A percentile compares a stretch with the other conserved stretches of the same genome.
Conservation (phyloP, 345 rosid genomes). For the Aurinia saxatilis region DNA sequence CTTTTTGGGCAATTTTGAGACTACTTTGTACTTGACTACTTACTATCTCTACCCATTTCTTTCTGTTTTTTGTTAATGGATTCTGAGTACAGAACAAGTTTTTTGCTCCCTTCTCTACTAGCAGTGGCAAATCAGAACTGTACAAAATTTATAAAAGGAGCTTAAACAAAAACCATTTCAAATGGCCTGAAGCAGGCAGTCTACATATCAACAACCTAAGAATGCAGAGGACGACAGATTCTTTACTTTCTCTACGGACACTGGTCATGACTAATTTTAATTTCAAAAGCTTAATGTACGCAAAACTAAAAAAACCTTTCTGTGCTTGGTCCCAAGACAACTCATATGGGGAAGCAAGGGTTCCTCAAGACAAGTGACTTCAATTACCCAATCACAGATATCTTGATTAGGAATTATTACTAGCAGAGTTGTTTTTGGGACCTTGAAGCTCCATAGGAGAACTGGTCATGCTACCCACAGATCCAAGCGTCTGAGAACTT, state of each 20-base stretch:
- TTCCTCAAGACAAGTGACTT: neutral
- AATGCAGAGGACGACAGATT: neutral
- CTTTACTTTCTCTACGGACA: neutral
- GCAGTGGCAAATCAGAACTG: neutral
- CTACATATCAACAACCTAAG: neutral
- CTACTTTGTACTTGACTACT: no score
- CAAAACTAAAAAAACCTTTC: neutral
- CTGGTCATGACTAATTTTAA: neutral
- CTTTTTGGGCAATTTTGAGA: slow-evolving; percentile 20
- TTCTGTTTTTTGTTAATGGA: neutral
- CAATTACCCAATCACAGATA: neutral
- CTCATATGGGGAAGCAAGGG: slow-evolving; percentile 2
- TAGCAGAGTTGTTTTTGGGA: slow-evolving; percentile 68
- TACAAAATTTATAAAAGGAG: neutral
- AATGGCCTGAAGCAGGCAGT: neutral
- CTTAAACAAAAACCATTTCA: neutral
- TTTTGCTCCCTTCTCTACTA: neutral
- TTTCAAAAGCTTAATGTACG: neutral
- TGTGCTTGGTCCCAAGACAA: slow-evolving; percentile 8
- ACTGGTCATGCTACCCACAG: slow-evolving; percentile 81
- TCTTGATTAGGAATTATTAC: slow-evolving; percentile 24
- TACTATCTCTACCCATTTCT: no score
- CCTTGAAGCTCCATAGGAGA: slow-evolving; percentile 94
- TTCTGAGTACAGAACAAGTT: neutral
- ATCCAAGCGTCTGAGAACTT: slow-evolving; percentile 89